Conservation (phyloP, 2,329 filamentous ascomycete genomes). For the Ustulina deusta region DNA sequence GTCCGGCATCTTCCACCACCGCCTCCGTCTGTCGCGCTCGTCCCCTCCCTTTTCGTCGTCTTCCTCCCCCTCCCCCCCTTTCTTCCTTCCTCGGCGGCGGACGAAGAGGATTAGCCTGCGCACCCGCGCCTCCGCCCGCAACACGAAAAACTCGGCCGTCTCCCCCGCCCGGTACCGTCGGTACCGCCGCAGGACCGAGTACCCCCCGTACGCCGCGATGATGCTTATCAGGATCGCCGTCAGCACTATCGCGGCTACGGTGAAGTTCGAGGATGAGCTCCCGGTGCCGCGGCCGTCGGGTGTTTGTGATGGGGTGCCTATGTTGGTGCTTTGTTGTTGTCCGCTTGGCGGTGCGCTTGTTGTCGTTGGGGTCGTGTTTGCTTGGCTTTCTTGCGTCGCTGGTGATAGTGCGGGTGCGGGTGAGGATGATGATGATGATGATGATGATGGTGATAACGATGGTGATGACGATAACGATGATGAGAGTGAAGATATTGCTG, state of each 20-base stretch:
- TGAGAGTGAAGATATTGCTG: neutral
- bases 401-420: neutral
- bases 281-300: neutral
- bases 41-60: neutral
- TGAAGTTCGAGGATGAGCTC: constrained; percentile 22
- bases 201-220: constrained; percentile 34
- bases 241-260: constrained; percentile 42
- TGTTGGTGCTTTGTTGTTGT: neutral
- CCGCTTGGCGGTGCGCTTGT: constrained; percentile 7
- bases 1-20: constrained; percentile 33
- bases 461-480: neutral
- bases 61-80: no score
- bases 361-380: constrained; percentile 1
- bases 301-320: neutral
- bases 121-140: constrained; percentile 15
- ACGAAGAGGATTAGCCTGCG: neutral
- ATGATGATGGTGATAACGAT: neutral
- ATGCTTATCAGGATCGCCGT: constrained; percentile 44
- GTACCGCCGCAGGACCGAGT: constrained; percentile 40
- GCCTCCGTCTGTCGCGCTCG: neutral
- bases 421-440: neutral
- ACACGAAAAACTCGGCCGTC: constrained; percentile 28
- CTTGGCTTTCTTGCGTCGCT: neutral
- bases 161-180: constrained; percentile 39
- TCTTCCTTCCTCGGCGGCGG: no score